Evolutionary conservation across 129 eudicot genomes (phyloP).

Genomic region (Escallonia rubra): DNA sequence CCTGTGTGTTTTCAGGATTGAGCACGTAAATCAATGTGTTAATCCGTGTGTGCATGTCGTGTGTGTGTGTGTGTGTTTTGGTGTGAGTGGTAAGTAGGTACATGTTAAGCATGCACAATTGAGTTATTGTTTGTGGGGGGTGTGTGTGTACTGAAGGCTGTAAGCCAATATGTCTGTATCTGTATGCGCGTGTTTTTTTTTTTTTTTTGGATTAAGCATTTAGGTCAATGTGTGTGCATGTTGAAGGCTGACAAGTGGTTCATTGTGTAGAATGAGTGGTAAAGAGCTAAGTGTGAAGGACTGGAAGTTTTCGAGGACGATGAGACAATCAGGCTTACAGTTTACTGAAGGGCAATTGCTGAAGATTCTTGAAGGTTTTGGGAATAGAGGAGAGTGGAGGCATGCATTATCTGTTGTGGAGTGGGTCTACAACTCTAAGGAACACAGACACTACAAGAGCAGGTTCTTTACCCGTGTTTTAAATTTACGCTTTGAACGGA

Average conservation of each 20-base stretch:
- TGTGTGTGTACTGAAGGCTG: neutral
- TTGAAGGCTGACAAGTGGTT: neutral
- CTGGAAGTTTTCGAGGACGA: slow-evolving; percentile 71
- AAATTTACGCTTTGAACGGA: no score
- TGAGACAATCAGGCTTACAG: slow-evolving; percentile 72
- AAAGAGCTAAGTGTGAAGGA: slow-evolving; percentile 72
- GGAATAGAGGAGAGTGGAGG: slow-evolving; percentile 72
- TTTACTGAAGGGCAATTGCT: slow-evolving; percentile 85
- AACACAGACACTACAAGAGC: slow-evolving; percentile 67
- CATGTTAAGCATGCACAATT: neutral
- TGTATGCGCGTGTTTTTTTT: neutral
- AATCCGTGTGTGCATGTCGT: no score
- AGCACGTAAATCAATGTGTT: no score
- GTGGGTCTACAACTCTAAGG: slow-evolving; percentile 74
- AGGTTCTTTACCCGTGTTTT: slow-evolving; percentile 33
- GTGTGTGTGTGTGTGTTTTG: no score
- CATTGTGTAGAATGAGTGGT: slow-evolving; percentile 53
- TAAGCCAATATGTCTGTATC: no score
- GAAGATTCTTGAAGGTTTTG: slow-evolving; percentile 75
- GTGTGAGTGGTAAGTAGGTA: neutral
- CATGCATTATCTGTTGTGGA: slow-evolving; percentile 82
- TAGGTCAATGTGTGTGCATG: neutral
- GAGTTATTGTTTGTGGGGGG: neutral
- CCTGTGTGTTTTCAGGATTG: no score
- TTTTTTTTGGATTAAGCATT: neutral